These are phyloP conservation scores for Staphylotrichum longicolle DNA, from an alignment of 495 filamentous ascomycete genomes.

Conservation along the genomic window DNA sequence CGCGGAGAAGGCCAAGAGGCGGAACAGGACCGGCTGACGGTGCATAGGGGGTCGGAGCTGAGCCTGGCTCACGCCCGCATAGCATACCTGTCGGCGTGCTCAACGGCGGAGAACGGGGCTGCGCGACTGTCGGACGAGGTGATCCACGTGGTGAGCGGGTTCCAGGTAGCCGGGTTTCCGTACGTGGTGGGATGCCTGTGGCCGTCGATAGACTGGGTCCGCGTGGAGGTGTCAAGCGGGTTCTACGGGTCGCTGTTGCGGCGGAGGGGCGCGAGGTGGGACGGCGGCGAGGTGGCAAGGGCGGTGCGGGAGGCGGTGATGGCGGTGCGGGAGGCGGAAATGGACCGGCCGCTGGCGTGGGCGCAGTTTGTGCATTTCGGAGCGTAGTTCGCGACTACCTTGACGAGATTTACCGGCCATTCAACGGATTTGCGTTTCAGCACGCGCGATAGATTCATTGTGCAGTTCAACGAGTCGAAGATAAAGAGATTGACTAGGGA, in stretches of 20 bases:
- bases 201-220: constrained; percentile 1
- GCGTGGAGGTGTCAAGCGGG: constrained; percentile 2
- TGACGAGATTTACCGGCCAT: constrained; percentile 9
- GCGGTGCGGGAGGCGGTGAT: constrained; percentile 1
- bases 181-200: constrained; percentile 16
- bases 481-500: constrained; percentile 11
- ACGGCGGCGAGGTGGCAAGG: background rate
- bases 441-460: constrained; percentile 9
- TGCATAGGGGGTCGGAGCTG: background rate
- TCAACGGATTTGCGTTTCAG: constrained; percentile 16
- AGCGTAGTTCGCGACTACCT: background rate
- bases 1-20: background rate
- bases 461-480: constrained; percentile 9
- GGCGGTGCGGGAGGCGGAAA: background rate
- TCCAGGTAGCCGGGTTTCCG: constrained; percentile 20
- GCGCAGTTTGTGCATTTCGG: background rate
- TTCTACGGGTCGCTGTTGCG: background rate
- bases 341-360: background rate
- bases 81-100: constrained; percentile 18
- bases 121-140: constrained; percentile 11
- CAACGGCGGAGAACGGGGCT: constrained; percentile 9
- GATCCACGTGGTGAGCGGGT: constrained; percentile 18
- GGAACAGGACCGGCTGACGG: constrained; percentile 6
- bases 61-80: background rate
- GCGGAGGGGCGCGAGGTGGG: background rate